Percentiles rank a stretch among this genome's conserved stretches.
These are phyloP conservation scores for Limnomonas spitsbergensis DNA, from an alignment of 139 green algal genomes.

Conservation along the genomic window DNA sequence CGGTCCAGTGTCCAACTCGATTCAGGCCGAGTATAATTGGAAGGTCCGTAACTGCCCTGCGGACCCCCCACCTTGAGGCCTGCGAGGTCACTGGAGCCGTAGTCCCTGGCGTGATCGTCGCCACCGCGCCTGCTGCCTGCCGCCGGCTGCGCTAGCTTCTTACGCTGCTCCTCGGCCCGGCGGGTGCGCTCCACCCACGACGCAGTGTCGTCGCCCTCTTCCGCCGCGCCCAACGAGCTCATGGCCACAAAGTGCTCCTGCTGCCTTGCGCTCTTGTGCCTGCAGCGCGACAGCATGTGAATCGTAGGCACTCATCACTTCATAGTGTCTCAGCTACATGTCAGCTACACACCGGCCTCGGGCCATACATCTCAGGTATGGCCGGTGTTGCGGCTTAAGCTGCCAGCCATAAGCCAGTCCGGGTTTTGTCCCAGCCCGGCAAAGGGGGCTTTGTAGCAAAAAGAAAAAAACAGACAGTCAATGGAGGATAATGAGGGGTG, in stretches of 20 bases:
- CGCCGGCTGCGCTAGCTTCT: constrained; percentile 16
- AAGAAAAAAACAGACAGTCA: too few relatives aligned
- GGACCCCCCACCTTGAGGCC: constrained; percentile 55
- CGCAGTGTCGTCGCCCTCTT: constrained; percentile 59
- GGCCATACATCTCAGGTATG: too few relatives aligned
- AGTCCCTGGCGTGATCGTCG: constrained; percentile 47
- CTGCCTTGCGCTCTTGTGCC: constrained; percentile 26
- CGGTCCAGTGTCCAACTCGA: too few relatives aligned
- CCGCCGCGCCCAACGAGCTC: constrained; percentile 59
- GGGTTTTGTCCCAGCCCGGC: too few relatives aligned
- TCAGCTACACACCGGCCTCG: too few relatives aligned
- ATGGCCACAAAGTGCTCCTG: constrained; percentile 38
- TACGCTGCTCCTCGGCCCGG: constrained; percentile 15
- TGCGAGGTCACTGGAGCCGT: constrained; percentile 48
- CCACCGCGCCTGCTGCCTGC: constrained; percentile 24
- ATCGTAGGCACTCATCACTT: neutral
- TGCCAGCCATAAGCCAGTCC: too few relatives aligned
- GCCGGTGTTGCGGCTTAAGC: too few relatives aligned
- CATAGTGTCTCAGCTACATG: neutral
- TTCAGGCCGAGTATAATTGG: too few relatives aligned
- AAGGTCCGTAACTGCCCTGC: too few relatives aligned
- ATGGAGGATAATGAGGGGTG: too few relatives aligned
- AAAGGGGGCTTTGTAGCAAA: too few relatives aligned
- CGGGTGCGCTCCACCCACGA: constrained; percentile 59
- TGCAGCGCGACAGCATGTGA: constrained; percentile 23